Base-by-base conservation (phyloP, 768 basidiomycete genomes). In the Chalciporus chontae region DNA sequence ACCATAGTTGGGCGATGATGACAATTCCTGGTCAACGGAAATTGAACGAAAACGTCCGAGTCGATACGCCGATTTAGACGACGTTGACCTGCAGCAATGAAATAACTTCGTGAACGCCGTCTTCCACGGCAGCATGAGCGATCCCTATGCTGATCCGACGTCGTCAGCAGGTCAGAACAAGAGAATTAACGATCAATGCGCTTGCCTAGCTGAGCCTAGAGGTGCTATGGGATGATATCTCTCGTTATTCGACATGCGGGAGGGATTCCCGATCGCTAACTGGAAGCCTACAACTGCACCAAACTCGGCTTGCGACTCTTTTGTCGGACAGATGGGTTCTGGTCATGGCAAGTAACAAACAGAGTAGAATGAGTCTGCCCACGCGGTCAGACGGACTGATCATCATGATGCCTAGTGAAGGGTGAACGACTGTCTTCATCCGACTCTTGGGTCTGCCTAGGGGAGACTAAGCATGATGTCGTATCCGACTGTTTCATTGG, bases 221-320 rank as follows among this genome's bases (percentile, higher is more conserved):
- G 68, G 66, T 8, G 42, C 32, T 26, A 66, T 53, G 8, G 56
- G 52, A 27, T 56, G 43, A 57, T 60, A 60, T 49, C 69, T n/a
- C 60, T 61, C 1, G 51, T 29, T 15, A 57, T 40, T 57, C 52
- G 13, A 54, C 14, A 27, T 57, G 54, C 21, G 56, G 46, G 23
- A 57, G 42, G 34, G 45, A 47, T n/a, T 38, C 17, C 8, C 56
- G 48, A 40, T 57, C 56, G 14, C 19, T 31, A 18, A 54, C 27
- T 2, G 56, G 56, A 18, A 57, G 53, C 36, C 49, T 43, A 15
- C 42, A 11, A 57, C 54, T 4, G 43, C 40, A 43, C 55, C 53
- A 17, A 61, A 44, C 21, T 54, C 55, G 19, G 34, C 48, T 31
- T 61, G 55, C 11, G 55, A n/a, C n/a, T 55, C 7, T 48, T 47